phyloP scores from a whole-genome alignment of 2,329 filamentous ascomycete species.

The Helicocarpus griseus region DNA sequence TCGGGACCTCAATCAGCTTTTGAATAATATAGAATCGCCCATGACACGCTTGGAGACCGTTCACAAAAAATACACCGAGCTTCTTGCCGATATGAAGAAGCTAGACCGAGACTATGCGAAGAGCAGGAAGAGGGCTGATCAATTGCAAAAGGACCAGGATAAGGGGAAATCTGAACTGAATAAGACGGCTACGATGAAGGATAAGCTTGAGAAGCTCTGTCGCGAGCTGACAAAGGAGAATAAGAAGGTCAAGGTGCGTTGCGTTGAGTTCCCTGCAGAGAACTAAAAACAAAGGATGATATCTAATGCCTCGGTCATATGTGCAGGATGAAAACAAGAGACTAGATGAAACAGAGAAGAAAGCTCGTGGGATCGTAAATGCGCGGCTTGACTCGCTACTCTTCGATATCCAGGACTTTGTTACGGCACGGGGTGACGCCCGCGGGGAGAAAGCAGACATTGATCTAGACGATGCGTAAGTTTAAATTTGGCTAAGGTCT shows the following conservation, averaged over 20 bases:
- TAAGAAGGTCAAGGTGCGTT: conserved; percentile 84
- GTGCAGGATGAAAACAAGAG: conserved; percentile 82
- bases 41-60: conserved; percentile 85
- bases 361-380: conserved; percentile 73
- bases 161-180: conserved; percentile 76
- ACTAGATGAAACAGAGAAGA: conserved; percentile 74
- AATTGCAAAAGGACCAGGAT: conserved; percentile 94
- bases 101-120: conserved; percentile 89
- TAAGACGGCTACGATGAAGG: conserved; percentile 83
- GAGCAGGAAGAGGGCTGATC: conserved; percentile 90
- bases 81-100: conserved; percentile 90
- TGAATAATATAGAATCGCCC: conserved; percentile 80
- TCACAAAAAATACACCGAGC: conserved; percentile 81
- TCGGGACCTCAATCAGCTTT: conserved; percentile 75
- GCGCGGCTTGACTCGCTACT: conserved; percentile 72
- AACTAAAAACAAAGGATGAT: conserved; percentile 6
- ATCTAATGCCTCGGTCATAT: conserved; percentile 3
- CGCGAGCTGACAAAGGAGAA: conserved; percentile 93
- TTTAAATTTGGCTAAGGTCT: conserved; percentile 12
- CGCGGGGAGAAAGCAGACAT: conserved; percentile 73
- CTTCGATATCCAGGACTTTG: conserved; percentile 76
- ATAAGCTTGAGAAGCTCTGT: conserved; percentile 94
- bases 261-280: not conserved
- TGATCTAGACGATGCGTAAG: conserved; percentile 81
- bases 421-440: conserved; percentile 76